Conservation (phyloP, 306 rosid genomes). For the Hippophae gyantsensis region DNA sequence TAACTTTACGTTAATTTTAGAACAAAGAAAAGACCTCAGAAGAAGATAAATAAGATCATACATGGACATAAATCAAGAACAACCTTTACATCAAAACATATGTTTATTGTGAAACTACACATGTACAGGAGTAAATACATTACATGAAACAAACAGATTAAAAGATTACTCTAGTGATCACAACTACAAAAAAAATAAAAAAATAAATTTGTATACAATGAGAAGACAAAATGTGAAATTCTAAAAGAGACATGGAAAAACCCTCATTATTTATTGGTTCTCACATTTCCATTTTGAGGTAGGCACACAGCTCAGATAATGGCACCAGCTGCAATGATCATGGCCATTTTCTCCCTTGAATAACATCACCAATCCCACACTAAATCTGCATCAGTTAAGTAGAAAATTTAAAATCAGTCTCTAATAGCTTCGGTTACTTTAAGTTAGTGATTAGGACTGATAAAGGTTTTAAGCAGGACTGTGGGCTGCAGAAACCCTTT, state of each 20-base stretch:
- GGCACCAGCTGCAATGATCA: constrained; percentile 46
- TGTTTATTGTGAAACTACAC: constrained; percentile 1
- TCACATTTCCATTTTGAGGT: constrained; percentile 34
- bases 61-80: too few species aligned
- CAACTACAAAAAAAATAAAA: not conserved
- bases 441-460: too few species aligned
- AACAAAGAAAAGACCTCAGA: too few species aligned
- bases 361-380: constrained; percentile 23
- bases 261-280: constrained; percentile 21
- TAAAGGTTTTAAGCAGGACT: too few species aligned
- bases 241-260: not conserved
- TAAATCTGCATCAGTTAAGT: constrained; percentile 20
- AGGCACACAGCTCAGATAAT: constrained; percentile 42
- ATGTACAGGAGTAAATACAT: constrained; percentile 4
- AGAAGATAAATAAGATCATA: too few species aligned
- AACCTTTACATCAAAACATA: too few species aligned
- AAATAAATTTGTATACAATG: not conserved
- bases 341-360: constrained; percentile 13
- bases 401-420: not conserved
- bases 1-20: too few species aligned
- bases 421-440: not conserved
- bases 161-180: too few species aligned
- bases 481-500: too few species aligned
- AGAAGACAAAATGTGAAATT: not conserved
- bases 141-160: not conserved